phyloP scores from a whole-genome alignment of 345 rosid genomes.

The Eucalyptus curtisii region DNA sequence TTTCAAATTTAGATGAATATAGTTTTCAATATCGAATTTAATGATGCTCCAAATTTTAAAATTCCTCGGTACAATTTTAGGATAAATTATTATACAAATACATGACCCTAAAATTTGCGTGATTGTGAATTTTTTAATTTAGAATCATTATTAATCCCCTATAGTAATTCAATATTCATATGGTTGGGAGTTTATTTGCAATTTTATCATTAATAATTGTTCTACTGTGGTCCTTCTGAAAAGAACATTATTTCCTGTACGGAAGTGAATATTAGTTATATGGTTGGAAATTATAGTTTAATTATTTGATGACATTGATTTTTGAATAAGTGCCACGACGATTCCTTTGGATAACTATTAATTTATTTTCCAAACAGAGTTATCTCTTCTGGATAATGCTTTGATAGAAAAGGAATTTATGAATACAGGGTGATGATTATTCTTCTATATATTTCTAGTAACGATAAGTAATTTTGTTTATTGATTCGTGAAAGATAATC shows the following conservation, averaged over 20 bases:
- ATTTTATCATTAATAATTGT: background rate
- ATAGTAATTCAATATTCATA: too few species aligned
- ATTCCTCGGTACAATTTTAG: background rate
- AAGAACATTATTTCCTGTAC: background rate
- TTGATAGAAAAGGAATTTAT: background rate
- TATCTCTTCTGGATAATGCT: background rate
- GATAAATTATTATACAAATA: background rate
- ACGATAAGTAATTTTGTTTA: background rate
- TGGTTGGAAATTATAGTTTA: background rate
- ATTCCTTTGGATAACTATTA: background rate
- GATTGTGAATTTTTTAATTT: background rate
- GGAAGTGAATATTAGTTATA: background rate
- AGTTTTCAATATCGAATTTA: background rate
- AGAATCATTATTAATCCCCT: background rate
- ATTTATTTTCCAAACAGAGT: background rate
- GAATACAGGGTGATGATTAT: background rate
- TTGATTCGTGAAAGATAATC: fast-evolving
- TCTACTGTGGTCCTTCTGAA: background rate
- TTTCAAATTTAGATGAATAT: background rate
- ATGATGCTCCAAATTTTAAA: background rate
- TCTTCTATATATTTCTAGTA: background rate
- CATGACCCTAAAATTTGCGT: background rate
- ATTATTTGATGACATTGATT: background rate
- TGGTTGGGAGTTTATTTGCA: background rate
- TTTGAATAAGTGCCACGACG: background rate